Evolutionary conservation across 75 land plant genomes (phyloP).

Genomic region (Azolla pinnata): DNA sequence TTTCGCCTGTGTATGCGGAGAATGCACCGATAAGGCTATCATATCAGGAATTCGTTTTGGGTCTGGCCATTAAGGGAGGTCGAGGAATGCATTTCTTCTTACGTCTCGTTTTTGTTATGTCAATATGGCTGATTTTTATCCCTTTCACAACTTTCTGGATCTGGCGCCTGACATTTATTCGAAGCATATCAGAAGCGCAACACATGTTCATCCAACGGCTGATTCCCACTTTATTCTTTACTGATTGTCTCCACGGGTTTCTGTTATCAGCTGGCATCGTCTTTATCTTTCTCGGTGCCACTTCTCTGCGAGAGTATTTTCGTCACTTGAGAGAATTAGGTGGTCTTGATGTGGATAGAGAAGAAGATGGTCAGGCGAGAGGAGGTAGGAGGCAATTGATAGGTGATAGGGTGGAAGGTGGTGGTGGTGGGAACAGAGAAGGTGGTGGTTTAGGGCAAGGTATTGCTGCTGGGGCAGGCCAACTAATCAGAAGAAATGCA

Average conservation of each 20-base stretch:
- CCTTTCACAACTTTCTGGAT: conserved; percentile 96
- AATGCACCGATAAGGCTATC: conserved; percentile 92
- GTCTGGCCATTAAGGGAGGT: conserved; percentile 73
- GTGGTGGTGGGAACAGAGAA: conserved; percentile 46
- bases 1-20: conserved; percentile 93
- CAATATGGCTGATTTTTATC: conserved; percentile 90
- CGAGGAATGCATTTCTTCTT: conserved; percentile 66
- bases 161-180: conserved; percentile 82
- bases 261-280: conserved; percentile 95
- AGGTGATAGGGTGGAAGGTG: conserved; percentile 45
- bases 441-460: conserved; percentile 62
- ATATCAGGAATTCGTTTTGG: conserved; percentile 63
- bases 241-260: conserved; percentile 94
- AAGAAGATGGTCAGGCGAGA: conserved; percentile 66
- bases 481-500: conserved; percentile 73
- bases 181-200: conserved; percentile 74
- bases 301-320: conserved; percentile 86
- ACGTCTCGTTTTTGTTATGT: conserved; percentile 64
- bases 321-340: conserved; percentile 72
- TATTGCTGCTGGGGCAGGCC: conserved; percentile 79
- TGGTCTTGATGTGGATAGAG: conserved; percentile 62
- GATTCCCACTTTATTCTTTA: conserved; percentile 57
- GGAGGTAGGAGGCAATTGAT: conserved; percentile 50
- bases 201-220: conserved; percentile 63
- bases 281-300: conserved; percentile 91